Conservation (phyloP, 164 flowering plant genomes). For the Nymphaea colorata region DNA sequence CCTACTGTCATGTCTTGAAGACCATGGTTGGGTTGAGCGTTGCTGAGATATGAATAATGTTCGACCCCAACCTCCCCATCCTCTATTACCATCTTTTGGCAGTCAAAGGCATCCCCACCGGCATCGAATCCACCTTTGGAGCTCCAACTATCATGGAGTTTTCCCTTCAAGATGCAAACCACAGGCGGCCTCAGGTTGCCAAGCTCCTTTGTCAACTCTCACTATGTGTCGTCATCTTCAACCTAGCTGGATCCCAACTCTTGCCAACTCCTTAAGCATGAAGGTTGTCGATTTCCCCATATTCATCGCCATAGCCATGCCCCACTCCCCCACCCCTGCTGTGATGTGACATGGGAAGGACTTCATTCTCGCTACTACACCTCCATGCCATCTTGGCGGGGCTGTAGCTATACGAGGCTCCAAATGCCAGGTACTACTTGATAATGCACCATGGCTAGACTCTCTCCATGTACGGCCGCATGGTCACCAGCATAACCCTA, state of each 20-base stretch:
- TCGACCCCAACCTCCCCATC: constrained; percentile 2
- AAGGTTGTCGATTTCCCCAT: background rate
- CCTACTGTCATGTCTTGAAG: constrained; percentile 60
- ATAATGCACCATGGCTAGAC: constrained; percentile 7
- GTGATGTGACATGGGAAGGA: background rate
- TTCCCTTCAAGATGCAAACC: background rate
- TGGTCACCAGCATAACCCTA: background rate
- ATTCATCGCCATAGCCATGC: constrained; percentile 7
- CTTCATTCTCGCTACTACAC: constrained; percentile 7
- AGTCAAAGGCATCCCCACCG: background rate
- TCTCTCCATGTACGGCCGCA: constrained; percentile 2
- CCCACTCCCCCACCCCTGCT: constrained; percentile 6
- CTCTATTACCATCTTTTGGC: background rate
- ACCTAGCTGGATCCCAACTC: constrained; percentile 1
- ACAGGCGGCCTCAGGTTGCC: background rate
- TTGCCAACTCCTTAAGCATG: background rate
- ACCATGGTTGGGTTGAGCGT: constrained; percentile 57
- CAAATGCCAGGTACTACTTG: constrained; percentile 5
- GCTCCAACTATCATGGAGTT: background rate
- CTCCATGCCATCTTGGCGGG: constrained; percentile 10
- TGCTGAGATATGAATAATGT: constrained; percentile 1
- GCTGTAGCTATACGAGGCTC: constrained; percentile 9
- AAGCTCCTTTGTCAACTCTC: background rate
- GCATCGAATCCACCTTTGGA: background rate
- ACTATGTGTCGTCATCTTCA: background rate